Evolutionary conservation across 805 yeast species (phyloP), one percentile per base, ranked within the genome.

Genomic region (Candida succiphila): DNA sequence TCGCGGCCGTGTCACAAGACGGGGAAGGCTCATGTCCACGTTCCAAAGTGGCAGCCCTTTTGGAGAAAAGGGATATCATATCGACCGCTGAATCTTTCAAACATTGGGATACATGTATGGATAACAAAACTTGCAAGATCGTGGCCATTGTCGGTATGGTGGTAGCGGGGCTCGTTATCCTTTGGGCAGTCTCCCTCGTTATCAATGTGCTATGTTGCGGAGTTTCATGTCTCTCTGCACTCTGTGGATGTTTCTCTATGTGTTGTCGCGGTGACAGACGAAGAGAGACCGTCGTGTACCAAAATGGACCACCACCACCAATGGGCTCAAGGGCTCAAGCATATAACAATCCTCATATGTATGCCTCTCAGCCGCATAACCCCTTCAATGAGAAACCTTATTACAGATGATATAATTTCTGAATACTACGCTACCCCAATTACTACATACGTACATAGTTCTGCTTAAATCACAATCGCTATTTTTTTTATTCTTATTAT

Each of bases 41-140:
- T n/a, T n/a, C n/a, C n/a, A n/a, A n/a, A n/a, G n/a, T n/a, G n/a
- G n/a, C n/a, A n/a, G 20, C 18, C 4, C 29, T 41, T 8, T 36
- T 34, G 13, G 45, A 46, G 32, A n/a, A n/a, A n/a, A 40, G 50
- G 35, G 41, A 38, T 30, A 21, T 16, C 4, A 17, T 34, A 13
- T 22, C 37, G 25, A 17, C 36, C 24, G 36, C 32, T 6, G 32
- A 30, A 6, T 30, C 32, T 4, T 30, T 30, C 27, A 30, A 30
- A 17, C 13, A 17, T 21, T 83, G 94, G 92, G 74, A 78, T 48
- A 71, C 83, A 3, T 84, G 94, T 56, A 82, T 81, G 89, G 79
- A 68, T 48, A 79, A 81, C 53, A 75, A 59, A 29, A 64, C 76
- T 30, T 84, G 94, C 56, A 84, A 83, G 49, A 72, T 82, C 37